Conservation (phyloP, 495 filamentous ascomycete species). For the Aspergillus ostianus region DNA sequence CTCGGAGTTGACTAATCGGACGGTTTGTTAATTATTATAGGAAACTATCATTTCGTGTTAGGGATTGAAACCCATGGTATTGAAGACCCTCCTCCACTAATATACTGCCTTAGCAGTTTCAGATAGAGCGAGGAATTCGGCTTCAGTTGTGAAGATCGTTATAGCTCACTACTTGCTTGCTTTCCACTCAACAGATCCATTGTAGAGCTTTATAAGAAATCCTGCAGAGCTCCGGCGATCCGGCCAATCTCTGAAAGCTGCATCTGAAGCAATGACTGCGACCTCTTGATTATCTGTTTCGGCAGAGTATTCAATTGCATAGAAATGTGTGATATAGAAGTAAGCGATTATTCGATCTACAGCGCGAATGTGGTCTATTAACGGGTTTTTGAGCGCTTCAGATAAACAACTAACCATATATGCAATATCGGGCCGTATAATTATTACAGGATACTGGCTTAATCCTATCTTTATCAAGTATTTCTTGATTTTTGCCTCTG, state of each 20-base stretch:
- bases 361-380: conserved; percentile 11
- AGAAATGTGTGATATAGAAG: neutral
- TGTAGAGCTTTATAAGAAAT: conserved; percentile 15
- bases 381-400: conserved; percentile 22
- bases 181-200: conserved; percentile 23
- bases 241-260: neutral
- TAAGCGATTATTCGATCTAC: too few relatives aligned
- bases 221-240: conserved; percentile 10
- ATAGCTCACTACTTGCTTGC: conserved; percentile 22
- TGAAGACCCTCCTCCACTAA: conserved; percentile 13
- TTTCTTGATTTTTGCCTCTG: conserved; percentile 1
- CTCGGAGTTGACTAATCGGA: neutral
- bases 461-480: conserved; percentile 29
- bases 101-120: neutral
- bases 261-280: neutral
- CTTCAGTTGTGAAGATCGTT: conserved; percentile 20
- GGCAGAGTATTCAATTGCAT: conserved; percentile 3
- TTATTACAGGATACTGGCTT: conserved; percentile 20
- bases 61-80: neutral
- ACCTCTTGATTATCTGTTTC: neutral
- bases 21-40: neutral
- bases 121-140: conserved; percentile 16
- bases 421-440: conserved; percentile 23
- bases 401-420: conserved; percentile 11
- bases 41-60: neutral